Conservation (phyloP, 2,329 filamentous ascomycete species). For the Aspergillus brunneoviolaceus region DNA sequence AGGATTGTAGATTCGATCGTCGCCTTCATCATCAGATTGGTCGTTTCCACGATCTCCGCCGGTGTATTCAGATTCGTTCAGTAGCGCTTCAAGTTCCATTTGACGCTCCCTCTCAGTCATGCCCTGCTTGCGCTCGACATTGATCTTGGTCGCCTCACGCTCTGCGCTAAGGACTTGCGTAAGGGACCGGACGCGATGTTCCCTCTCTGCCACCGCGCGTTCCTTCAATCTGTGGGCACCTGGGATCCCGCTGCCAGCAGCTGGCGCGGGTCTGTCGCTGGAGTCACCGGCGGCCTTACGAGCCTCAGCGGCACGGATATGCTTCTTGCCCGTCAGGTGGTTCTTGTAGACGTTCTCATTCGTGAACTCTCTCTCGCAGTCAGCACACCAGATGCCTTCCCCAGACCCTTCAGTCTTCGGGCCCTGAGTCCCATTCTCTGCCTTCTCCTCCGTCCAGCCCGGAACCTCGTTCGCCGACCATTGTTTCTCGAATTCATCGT, state of each 20-base stretch:
- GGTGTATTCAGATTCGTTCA: constrained; percentile 56
- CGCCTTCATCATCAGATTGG: constrained; percentile 71
- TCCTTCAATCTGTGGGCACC: constrained; percentile 67
- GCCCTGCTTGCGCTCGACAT: constrained; percentile 92
- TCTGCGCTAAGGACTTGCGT: constrained; percentile 81
- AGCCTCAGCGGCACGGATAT: constrained; percentile 76
- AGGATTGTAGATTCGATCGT: constrained; percentile 93
- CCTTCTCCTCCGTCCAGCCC: constrained; percentile 68
- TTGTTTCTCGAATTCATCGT: constrained; percentile 76
- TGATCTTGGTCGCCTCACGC: constrained; percentile 83
- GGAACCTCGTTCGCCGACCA: constrained; percentile 79
- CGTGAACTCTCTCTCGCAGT: constrained; percentile 92
- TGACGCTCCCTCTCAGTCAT: constrained; percentile 97
- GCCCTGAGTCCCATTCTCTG: constrained; percentile 40
- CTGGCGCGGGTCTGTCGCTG: constrained; percentile 29
- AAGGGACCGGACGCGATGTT: constrained; percentile 78
- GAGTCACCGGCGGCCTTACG: constrained; percentile 50
- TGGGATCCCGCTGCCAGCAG: constrained; percentile 19
- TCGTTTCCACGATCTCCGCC: constrained; percentile 46
- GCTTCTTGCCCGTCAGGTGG: constrained; percentile 88
- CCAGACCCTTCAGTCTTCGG: constrained; percentile 55
- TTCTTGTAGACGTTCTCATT: constrained; percentile 93
- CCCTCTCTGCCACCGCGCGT: constrained; percentile 82
- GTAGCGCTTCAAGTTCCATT: constrained; percentile 86
- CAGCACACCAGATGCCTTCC: constrained; percentile 81